Conservation (phyloP, 768 basidiomycete species). For the Rhizopogon rudus region DNA sequence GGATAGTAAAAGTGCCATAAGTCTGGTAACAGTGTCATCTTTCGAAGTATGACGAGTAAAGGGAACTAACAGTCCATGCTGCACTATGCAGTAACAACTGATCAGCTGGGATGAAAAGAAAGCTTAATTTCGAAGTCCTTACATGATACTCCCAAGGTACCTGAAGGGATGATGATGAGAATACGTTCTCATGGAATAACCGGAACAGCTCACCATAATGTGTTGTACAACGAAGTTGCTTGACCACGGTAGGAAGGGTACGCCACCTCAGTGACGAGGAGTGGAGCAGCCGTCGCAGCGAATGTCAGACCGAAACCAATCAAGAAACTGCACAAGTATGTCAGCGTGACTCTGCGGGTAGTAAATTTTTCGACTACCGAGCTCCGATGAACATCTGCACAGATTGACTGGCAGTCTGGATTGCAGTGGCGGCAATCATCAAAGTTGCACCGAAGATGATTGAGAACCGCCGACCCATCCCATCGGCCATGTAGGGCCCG, state of each 20-base stretch:
- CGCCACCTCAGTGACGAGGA: slow-evolving; percentile 46
- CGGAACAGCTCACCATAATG: slow-evolving; percentile 31
- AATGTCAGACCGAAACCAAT: slow-evolving; percentile 42
- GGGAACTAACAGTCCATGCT: slow-evolving; percentile 48
- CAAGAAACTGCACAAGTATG: slow-evolving; percentile 20
- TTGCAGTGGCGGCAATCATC: slow-evolving; percentile 33
- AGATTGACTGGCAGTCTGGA: slow-evolving; percentile 34
- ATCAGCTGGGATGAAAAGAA: background rate
- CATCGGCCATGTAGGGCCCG: slow-evolving; percentile 36
- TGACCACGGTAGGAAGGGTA: slow-evolving; percentile 44
- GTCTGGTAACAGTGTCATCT: slow-evolving; percentile 4
- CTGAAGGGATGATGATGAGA: slow-evolving; percentile 15
- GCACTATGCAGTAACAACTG: slow-evolving; percentile 31
- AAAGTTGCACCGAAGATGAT: slow-evolving; percentile 34
- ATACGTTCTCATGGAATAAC: background rate
- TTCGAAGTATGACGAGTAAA: background rate
- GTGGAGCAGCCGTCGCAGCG: slow-evolving; percentile 38
- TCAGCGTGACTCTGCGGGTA: background rate
- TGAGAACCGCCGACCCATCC: slow-evolving; percentile 31
- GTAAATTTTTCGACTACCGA: slow-evolving; percentile 20
- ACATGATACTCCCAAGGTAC: slow-evolving; percentile 32
- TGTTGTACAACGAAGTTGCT: slow-evolving; percentile 40
- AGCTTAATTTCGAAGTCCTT: slow-evolving; percentile 6
- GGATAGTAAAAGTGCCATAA: slow-evolving; percentile 12
- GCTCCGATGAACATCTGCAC: slow-evolving; percentile 41